Conservation (phyloP, 148 eudicot species). For the Persicaria maculosa region DNA sequence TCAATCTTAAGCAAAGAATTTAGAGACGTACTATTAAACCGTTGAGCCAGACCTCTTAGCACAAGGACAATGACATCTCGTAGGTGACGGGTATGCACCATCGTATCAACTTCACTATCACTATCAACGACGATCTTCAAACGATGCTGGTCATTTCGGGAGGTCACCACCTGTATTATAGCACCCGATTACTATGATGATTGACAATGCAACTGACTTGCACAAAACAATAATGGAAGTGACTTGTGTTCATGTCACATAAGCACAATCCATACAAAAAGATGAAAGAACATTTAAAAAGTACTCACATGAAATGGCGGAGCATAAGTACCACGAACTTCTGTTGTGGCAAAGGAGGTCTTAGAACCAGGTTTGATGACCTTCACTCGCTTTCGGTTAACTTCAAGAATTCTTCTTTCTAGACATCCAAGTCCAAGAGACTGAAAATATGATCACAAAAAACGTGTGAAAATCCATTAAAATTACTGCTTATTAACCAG, state of each 20-base stretch:
- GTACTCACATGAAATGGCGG: slow-evolving; percentile 95
- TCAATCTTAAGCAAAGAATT: slow-evolving; percentile 82
- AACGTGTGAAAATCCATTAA: not conserved
- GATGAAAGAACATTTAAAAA: not conserved
- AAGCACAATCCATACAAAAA: not conserved
- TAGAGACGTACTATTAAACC: slow-evolving; percentile 89
- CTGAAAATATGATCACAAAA: slow-evolving; percentile 27
- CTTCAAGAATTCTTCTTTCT: slow-evolving; percentile 89
- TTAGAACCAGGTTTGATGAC: slow-evolving; percentile 96
- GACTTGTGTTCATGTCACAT: too few species aligned
- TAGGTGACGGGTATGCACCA: slow-evolving; percentile 93
- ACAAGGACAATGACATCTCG: slow-evolving; percentile 91
- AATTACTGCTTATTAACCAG: not conserved
- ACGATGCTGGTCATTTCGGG: slow-evolving; percentile 89
- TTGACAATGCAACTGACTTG: not conserved
- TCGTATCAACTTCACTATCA: slow-evolving; percentile 68
- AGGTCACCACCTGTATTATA: slow-evolving; percentile 69
- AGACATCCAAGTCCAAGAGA: slow-evolving; percentile 59
- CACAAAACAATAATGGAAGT: not conserved
- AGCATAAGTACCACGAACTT: slow-evolving; percentile 88
- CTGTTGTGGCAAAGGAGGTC: slow-evolving; percentile 88
- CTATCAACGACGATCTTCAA: slow-evolving; percentile 78
- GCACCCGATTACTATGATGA: not conserved
- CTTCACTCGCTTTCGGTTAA: slow-evolving; percentile 80
- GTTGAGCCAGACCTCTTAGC: slow-evolving; percentile 81